phyloP scores from a whole-genome alignment of 2,329 filamentous ascomycete genomes.

The Paracoccidioides brasiliensis region DNA sequence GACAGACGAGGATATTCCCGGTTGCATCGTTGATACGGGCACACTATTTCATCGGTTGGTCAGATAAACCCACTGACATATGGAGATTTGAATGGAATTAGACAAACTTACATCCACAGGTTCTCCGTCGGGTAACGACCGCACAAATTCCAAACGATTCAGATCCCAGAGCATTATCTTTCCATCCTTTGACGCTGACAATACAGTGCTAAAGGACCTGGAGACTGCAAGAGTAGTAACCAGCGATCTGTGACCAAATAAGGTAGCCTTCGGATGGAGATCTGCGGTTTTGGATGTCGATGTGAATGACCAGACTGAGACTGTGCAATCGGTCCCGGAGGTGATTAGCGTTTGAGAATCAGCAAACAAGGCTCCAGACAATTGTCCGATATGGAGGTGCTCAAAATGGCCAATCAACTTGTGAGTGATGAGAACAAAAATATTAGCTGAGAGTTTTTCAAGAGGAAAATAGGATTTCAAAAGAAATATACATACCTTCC shows the following conservation, averaged over 20 bases:
- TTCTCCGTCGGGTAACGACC: conserved; percentile 50
- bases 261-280: conserved; percentile 59
- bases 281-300: conserved; percentile 58
- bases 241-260: conserved; percentile 81
- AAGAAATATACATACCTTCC: conserved; percentile 42
- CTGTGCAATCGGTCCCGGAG: conserved; percentile 79
- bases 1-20: conserved; percentile 78
- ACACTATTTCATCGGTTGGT: conserved; percentile 40
- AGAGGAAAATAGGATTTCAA: background rate
- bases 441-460: background rate
- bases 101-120: conserved; percentile 32
- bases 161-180: conserved; percentile 87
- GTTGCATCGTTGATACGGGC: conserved; percentile 81
- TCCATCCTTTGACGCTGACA: conserved; percentile 72
- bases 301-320: conserved; percentile 69
- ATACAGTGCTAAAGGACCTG: conserved; percentile 73
- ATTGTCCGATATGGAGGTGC: conserved; percentile 81
- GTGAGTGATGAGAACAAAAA: background rate
- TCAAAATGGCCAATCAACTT: conserved; percentile 73
- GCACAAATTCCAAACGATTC: conserved; percentile 76
- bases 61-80: background rate
- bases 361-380: conserved; percentile 71
- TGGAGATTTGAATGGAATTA: background rate
- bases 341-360: conserved; percentile 87
- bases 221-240: conserved; percentile 74